Base-by-base conservation (phyloP, 2,329 filamentous ascomycete species). In the Tolypocladium album region DNA sequence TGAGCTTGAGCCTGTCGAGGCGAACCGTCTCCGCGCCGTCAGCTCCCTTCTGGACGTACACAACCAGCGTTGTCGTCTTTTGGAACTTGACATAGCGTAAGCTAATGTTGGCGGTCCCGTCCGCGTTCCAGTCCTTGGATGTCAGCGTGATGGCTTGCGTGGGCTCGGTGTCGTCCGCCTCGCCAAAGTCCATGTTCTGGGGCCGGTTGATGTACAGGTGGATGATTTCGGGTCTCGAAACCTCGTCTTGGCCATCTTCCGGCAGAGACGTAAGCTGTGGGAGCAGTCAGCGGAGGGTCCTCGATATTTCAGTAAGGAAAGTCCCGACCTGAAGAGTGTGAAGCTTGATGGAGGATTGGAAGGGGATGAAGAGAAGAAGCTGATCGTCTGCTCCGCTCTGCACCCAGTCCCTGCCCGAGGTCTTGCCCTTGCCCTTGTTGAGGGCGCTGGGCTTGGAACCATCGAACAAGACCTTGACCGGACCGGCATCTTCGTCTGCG, bases 301-400 rank as follows among this genome's bases (percentile, higher is more conserved):
- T 56, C 52, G 22, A n/a, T 20, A n/a, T 24, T 4, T 20, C 11
- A 3, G 39, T 11, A 57, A 56, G 15, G 38, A 42, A 34, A 36
- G 20, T 13, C 64, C 75, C 61, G 75, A 84, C 84, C 78, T 88
- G 85, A 39, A 88, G 76, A 13, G 91, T 92, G 76, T 97, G 93
- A 58, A 97, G 82, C 79, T 97, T 99, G 65, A 96, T 73, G 56
- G 86, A 90, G 39, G 88, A 85, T 73, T 92, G 88, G 76, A 99
- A 96, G 0, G 94, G 93, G 60, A 95, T 81, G 75, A 88, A 97
- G 55, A 99, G 82, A 82, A 97, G 89, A 63, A 99, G 79, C 79
- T 99, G 94, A 76, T 97, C 92, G 71, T 99, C 94, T 42, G 93
- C 95, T 70, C 97, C 93, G 73, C 91, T 97, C 79, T 97, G 90